Evolutionary conservation across 1,284 basidiomycete genomes (phyloP).

Genomic region (Coriolopsis trogii): DNA sequence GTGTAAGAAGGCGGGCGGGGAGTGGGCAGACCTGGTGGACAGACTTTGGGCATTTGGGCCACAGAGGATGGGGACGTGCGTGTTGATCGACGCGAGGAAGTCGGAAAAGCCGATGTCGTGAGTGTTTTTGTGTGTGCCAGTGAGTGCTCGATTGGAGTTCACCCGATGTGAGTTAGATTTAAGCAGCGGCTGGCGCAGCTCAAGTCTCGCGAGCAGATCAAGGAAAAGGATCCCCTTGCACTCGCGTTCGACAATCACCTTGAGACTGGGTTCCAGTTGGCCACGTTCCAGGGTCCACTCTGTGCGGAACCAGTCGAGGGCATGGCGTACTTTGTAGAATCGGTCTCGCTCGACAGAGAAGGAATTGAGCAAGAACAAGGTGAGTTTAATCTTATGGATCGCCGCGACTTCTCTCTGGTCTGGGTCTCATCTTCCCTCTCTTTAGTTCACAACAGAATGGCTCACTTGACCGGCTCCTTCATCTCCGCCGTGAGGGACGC

Average conservation of each 20-base stretch:
- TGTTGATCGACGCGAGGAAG: slow-evolving; percentile 81
- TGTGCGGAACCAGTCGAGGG: slow-evolving; percentile 97
- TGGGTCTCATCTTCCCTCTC: background rate
- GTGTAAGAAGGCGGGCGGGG: slow-evolving; percentile 72
- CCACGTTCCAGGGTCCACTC: slow-evolving; percentile 91
- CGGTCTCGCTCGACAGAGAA: slow-evolving; percentile 64
- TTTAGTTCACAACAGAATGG: slow-evolving; percentile 28
- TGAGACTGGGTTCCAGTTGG: slow-evolving; percentile 95
- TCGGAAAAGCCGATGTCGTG: slow-evolving; percentile 55
- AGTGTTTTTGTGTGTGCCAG: slow-evolving; percentile 33
- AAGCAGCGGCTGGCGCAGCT: slow-evolving; percentile 48
- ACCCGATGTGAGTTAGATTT: slow-evolving; percentile 43
- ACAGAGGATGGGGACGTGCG: slow-evolving; percentile 82
- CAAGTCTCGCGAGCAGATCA: slow-evolving; percentile 31
- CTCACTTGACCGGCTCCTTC: slow-evolving; percentile 84
- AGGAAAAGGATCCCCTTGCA: slow-evolving; percentile 28
- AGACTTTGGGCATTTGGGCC: slow-evolving; percentile 94
- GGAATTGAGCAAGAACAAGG: slow-evolving; percentile 67
- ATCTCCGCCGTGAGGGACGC: slow-evolving; percentile 91
- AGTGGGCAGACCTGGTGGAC: slow-evolving; percentile 80
- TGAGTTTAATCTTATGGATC: slow-evolving; percentile 32
- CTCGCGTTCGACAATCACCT: slow-evolving; percentile 80
- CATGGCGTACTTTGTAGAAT: slow-evolving; percentile 90
- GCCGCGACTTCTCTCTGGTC: background rate
- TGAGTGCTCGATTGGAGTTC: slow-evolving; percentile 3